Conservation (phyloP, 352 stramenopile species). For the Phytophthora podocarpi region DNA sequence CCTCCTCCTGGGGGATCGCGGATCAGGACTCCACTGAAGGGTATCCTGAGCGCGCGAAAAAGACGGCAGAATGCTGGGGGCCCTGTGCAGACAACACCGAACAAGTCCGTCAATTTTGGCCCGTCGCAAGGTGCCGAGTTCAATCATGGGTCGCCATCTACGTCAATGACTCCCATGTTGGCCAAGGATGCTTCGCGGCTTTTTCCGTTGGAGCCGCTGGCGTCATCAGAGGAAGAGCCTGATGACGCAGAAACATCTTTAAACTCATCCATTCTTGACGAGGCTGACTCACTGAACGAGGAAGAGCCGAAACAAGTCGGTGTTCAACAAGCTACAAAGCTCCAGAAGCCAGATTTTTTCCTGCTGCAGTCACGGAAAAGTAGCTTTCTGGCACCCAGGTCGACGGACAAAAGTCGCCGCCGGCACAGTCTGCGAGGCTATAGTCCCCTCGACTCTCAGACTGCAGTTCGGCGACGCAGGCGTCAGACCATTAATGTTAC, state of each 20-base stretch:
- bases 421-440: constrained; percentile 74
- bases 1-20: constrained; percentile 27
- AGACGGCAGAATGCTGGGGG: constrained; percentile 16
- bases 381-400: constrained; percentile 35
- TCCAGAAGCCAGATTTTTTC: constrained; percentile 38
- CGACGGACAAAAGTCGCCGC: constrained; percentile 42
- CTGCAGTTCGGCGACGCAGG: constrained; percentile 60
- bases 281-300: constrained; percentile 63
- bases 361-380: constrained; percentile 31
- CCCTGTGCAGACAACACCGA: constrained; percentile 60
- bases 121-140: constrained; percentile 81
- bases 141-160: constrained; percentile 77
- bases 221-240: constrained; percentile 46
- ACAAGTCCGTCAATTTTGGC: constrained; percentile 86
- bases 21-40: constrained; percentile 63
- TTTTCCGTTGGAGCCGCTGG: constrained; percentile 64
- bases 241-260: constrained; percentile 84
- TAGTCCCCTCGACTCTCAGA: constrained; percentile 79
- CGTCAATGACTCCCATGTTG: constrained; percentile 87
- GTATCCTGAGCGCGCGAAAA: constrained; percentile 82
- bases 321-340: neutral
- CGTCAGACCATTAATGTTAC: constrained; percentile 45
- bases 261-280: constrained; percentile 85
- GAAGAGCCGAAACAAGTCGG: constrained; percentile 46
- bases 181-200: constrained; percentile 60